Conservation (phyloP, 805 yeast genomes). For the Schwanniomyces yamadae region DNA sequence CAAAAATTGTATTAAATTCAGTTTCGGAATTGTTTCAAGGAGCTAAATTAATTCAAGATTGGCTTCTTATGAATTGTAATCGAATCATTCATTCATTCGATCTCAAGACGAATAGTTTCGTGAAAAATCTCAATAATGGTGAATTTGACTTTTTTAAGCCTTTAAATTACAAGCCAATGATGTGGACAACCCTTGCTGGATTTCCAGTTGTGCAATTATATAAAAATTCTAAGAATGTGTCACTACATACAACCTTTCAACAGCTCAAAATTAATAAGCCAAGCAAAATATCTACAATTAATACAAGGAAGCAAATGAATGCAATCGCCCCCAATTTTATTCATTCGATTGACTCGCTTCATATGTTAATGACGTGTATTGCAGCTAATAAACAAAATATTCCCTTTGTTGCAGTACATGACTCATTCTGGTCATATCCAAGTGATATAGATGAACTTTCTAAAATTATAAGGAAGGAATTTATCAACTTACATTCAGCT, state of each 20-base stretch:
- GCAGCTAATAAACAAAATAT: slow-evolving; percentile 18
- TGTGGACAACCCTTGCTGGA: slow-evolving; percentile 42
- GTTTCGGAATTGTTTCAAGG: slow-evolving; percentile 30
- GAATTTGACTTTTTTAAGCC: slow-evolving; percentile 19
- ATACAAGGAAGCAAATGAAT: slow-evolving; percentile 29
- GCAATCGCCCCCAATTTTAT: slow-evolving; percentile 45
- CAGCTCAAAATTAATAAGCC: slow-evolving; percentile 15
- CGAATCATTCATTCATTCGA: slow-evolving; percentile 30
- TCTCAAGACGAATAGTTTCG: slow-evolving; percentile 10
- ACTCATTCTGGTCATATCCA: slow-evolving; percentile 45
- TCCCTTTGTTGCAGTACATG: slow-evolving; percentile 41
- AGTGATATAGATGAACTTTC: slow-evolving; percentile 27
- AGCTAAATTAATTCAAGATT: slow-evolving; percentile 33
- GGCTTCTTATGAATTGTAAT: slow-evolving; percentile 32
- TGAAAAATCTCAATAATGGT: background rate
- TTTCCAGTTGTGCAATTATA: slow-evolving; percentile 43
- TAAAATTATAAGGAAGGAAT: slow-evolving; percentile 29
- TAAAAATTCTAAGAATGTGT: slow-evolving; percentile 12
- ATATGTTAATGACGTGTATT: slow-evolving; percentile 35
- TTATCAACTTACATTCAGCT: slow-evolving; percentile 31
- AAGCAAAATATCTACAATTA: slow-evolving; percentile 22
- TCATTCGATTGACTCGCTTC: slow-evolving; percentile 42
- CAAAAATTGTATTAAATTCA: slow-evolving; percentile 22
- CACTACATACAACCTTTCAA: slow-evolving; percentile 24
- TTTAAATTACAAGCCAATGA: slow-evolving; percentile 31